Conservation (phyloP, 352 stramenopile genomes). For the Globisporangium radiosum region DNA sequence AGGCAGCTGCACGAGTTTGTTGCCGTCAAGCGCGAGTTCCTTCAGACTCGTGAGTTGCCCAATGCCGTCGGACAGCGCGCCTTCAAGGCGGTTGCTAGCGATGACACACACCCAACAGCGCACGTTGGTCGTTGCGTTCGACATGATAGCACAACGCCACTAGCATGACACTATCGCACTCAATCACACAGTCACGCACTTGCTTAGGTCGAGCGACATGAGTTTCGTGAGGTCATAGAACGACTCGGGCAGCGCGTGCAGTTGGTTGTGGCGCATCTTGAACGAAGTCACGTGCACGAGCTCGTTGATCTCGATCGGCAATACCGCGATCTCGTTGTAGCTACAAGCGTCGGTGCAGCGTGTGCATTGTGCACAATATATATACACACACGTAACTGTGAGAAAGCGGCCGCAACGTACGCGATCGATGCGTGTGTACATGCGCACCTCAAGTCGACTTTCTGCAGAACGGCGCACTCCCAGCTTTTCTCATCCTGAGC, state of each 20-base stretch:
- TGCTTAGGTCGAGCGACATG: slow-evolving; percentile 68
- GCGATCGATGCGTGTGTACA: neutral
- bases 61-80: slow-evolving; percentile 37
- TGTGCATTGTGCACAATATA: too few relatives aligned
- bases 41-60: slow-evolving; percentile 46
- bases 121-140: neutral
- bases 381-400: neutral
- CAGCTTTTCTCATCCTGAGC: slow-evolving; percentile 56
- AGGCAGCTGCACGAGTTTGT: slow-evolving; percentile 55
- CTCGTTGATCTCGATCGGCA: slow-evolving; percentile 40
- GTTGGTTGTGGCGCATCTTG: slow-evolving; percentile 72
- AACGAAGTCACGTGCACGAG: slow-evolving; percentile 48
- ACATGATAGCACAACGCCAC: too few relatives aligned
- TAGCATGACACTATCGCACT: neutral
- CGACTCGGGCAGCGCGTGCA: slow-evolving; percentile 36
- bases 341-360: slow-evolving; percentile 14
- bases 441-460: slow-evolving; percentile 62
- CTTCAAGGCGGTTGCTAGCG: slow-evolving; percentile 53
- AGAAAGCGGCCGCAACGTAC: neutral
- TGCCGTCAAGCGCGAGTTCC: slow-evolving; percentile 55
- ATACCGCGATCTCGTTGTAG: slow-evolving; percentile 65
- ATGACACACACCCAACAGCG: neutral
- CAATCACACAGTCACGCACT: slow-evolving; percentile 29
- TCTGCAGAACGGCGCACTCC: slow-evolving; percentile 61
- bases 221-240: slow-evolving; percentile 57